Evolutionary conservation across 2,329 filamentous ascomycete genomes (phyloP), one percentile per base, ranked within the genome.

Genomic region (Amylocarpus encephaloides): DNA sequence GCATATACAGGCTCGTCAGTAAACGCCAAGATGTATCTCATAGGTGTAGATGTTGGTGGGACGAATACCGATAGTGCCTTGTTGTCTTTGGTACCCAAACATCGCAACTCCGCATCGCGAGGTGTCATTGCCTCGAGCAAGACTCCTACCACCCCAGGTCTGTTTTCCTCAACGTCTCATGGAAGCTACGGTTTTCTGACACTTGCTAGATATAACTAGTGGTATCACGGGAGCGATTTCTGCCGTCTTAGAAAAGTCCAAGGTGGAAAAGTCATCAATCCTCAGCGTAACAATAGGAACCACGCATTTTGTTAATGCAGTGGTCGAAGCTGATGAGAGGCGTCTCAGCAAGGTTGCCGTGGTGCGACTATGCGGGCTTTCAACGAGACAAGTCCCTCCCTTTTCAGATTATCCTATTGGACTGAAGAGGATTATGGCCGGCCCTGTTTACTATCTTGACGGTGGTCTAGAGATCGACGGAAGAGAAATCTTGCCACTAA

Each of bases 391-490:
- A 43, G 65, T 72, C 16, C 72, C 72, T 2, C 72, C 73, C 0
- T 74, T 74, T 51, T 68, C 67, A 0, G 73, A 74, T 52, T 76
- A 73, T 16, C 73, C 73, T 0, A 62, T 66, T 0, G 66, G 64
- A 0, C 55, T 76, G 19, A 63, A 61, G 15, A 58, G 60, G 4
- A 70, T 75, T 22, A 63, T 76, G 7, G 64, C 71, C 15, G 72
- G 73, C 5, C 69, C 66, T 1, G 59, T 63, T 1, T 62, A 67
- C 43, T 73, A 72, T 48, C 62, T 76, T 5, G 67, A 73, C 46
- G 73, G 73, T 19, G 70, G 73, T 1, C 65, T 74, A 12, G 71
- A 76, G 57, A 73, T 76, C 56, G 74, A 77, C 54, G 73, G 73
- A 1, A 63, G 70, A n/a, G 66, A 71, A 54, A 62, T 58, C 71